Evolutionary conservation across 1,139 yeast genomes (phyloP).

Genomic region (Taphrina pruni): DNA sequence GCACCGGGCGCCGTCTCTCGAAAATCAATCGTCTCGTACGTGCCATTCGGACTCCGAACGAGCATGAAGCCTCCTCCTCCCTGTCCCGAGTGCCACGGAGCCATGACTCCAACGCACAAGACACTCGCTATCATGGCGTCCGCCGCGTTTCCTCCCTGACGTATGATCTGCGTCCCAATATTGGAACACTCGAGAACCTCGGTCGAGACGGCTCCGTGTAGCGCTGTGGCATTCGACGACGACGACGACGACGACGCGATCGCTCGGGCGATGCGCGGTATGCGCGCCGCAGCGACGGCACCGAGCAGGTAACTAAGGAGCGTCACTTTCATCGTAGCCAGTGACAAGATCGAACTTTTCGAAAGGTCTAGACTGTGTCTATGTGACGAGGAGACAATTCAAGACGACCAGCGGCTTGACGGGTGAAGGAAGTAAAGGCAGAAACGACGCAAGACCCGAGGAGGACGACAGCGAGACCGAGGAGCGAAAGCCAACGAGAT

Average conservation of each 20-base stretch:
- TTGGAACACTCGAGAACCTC: conserved; percentile 76
- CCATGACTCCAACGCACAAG: conserved; percentile 81
- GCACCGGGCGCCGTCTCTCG: conserved; percentile 81
- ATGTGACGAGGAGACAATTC: background rate
- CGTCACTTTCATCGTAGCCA: background rate
- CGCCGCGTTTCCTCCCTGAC: conserved; percentile 75
- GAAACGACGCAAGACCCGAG: no score
- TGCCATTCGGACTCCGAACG: conserved; percentile 36
- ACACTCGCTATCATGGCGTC: conserved; percentile 92
- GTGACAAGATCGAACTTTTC: no score
- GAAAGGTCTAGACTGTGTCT: background rate
- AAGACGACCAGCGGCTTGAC: no score
- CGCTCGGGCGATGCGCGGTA: background rate
- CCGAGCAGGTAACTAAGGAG: background rate
- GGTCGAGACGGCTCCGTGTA: conserved; percentile 72
- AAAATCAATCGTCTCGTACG: conserved; percentile 67
- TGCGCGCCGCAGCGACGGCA: background rate
- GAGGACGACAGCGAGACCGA: no score
- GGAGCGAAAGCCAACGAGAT: no score
- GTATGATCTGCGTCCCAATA: conserved; percentile 67
- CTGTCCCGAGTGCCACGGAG: conserved; percentile 83
- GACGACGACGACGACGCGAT: background rate
- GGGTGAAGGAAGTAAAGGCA: no score
- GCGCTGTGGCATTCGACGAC: background rate
- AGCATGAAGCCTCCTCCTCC: conserved; percentile 63